Evolutionary conservation across 2,329 filamentous ascomycete species (phyloP).

Genomic region (Mollisiaceae sp.): DNA sequence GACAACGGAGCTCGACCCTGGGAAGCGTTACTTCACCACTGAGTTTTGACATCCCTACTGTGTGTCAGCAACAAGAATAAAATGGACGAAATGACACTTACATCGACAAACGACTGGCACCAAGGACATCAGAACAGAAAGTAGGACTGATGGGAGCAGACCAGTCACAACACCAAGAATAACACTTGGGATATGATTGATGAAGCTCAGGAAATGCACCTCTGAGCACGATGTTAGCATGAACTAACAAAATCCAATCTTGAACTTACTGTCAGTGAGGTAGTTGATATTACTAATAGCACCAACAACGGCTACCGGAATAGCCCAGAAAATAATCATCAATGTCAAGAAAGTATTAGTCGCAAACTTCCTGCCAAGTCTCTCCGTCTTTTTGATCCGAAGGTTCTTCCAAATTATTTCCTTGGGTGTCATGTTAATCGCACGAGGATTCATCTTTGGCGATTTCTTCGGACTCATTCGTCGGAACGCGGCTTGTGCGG

Average conservation of each 20-base stretch:
- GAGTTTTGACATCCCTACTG: conserved; percentile 72
- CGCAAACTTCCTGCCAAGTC: conserved; percentile 70
- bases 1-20: conserved; percentile 82
- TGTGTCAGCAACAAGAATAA: conserved; percentile 20
- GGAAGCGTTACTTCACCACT: conserved; percentile 80
- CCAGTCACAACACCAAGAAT: conserved; percentile 85
- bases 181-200: conserved; percentile 68
- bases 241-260: background rate
- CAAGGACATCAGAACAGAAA: conserved; percentile 84
- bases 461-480: conserved; percentile 82
- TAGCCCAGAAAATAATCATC: conserved; percentile 85
- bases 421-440: conserved; percentile 77
- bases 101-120: conserved; percentile 81
- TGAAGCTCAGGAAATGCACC: conserved; percentile 74
- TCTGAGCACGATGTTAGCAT: conserved; percentile 25
- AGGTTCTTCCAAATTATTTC: conserved; percentile 91
- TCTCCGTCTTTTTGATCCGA: conserved; percentile 82
- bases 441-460: conserved; percentile 79
- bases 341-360: conserved; percentile 72
- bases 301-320: conserved; percentile 78
- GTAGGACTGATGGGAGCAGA: conserved; percentile 77
- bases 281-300: conserved; percentile 82
- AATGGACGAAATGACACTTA: conserved; percentile 47
- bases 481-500: conserved; percentile 85
- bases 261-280: conserved; percentile 55